Evolutionary conservation across 192 early-diverging fungal genomes (phyloP), one percentile per base, ranked within the genome.

Genomic region (Thamnidium elegans): DNA sequence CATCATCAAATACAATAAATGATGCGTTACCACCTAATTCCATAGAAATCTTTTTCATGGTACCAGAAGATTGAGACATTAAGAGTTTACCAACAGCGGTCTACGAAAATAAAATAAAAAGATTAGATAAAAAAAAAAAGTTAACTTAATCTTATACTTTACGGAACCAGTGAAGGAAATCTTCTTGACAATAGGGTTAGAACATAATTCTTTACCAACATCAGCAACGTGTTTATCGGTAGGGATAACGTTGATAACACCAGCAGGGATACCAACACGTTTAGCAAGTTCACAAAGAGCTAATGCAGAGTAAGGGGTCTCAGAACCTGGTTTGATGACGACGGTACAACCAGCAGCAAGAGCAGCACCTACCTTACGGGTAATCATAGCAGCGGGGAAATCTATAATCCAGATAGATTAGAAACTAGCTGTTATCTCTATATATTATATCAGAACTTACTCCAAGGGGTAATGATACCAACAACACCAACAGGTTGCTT

Each of bases 1-100:
- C 85, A 77, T 94, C 92, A 32, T 80, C 86, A 76, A 92, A 94
- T 3, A 92, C 80, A 58, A 91, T 81, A 55, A 85, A 88, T 0
- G 92, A 84, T 26, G 90, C 92, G 69, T 96, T 96, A 44, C 94
- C 94, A 55, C 89, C 93, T 7, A 96, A 77, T 69, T 96, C 94
- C 47, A 96, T 67, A 2, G 87, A 87, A 8, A 92, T 70, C 45
- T 89, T 93, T 70, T 94, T 94, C 65, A 93, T 74, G 3, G 82
- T 79, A 46, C 72, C 63, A 0, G 88, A 78, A 15, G 82, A 72
- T 63, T 90, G 86, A 47, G 76, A 69, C 77, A 87, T 78, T 50
- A 93, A 69, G 13, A 83, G 52, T 68, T 88, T 85, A 34, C 90
- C 91, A 19, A 89, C 88, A 7, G 70, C 66, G 0, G 89, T 88